Evolutionary conservation across 108 stramenopile genomes (phyloP), one percentile per base, ranked within the genome.

Genomic region (Fragilariopsis cylindrus): DNA sequence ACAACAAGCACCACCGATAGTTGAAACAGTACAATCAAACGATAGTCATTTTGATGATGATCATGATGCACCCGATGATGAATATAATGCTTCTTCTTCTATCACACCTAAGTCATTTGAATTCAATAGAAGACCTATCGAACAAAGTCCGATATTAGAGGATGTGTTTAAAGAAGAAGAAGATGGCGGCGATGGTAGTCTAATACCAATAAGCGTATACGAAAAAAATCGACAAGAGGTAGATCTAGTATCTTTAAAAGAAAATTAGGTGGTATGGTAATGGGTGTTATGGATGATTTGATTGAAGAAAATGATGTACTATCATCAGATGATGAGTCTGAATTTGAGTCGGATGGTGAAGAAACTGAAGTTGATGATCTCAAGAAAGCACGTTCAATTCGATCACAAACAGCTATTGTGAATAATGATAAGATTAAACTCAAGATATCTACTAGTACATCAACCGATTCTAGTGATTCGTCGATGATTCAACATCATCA

Each of bases 351-450:
- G 30, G 30, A 63, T 40, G 65, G 44, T 13, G 41, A 52, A 7
- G 57, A 21, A 43, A 5, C 21, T 57, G 72, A 72, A 49, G 47
- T 49, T 60, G 21, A 57, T 7, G 57, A 72, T 48, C 65, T 39
- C 12, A 40, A 44, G 12, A 44, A 11, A 58, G 3, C 4, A 12
- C 4, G 2, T 19, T 58, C 57, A 50, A 68, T 56, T n/a, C 16
- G 48, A 19, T 72, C 71, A 18, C 45, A 19, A 5, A 56, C 56
- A 44, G 53, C 46, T 15, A 72, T 72, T 12, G 12, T 60, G 42
- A 45, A 57, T 15, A 45, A 72, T 8, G 41, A 72, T 9, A 57
- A 72, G n/a, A 54, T 70, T 70, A 39, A 70, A 53, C 43, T 71
- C 12, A 69, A 69, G 49, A 13, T 52, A 52, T 13, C 12, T 19